Percentiles rank a stretch among this genome's conserved stretches.
Conservation (phyloP, 805 yeast species). For the Grigorovia transvaalensis region DNA sequence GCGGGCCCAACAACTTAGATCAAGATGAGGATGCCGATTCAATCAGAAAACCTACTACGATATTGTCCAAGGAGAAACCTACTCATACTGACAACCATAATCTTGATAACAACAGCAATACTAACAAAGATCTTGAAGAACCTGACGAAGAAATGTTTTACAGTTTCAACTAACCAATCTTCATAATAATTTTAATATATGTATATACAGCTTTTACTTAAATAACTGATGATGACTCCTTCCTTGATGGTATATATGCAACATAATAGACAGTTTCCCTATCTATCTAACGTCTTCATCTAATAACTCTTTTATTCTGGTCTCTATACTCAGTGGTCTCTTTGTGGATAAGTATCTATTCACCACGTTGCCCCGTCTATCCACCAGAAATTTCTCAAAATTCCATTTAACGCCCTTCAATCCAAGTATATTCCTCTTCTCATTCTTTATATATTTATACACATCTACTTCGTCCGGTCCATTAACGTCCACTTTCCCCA, state of each 20-base stretch:
- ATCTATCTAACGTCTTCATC: not conserved
- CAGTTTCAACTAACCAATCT: not conserved
- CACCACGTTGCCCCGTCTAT: slow-evolving; percentile 43
- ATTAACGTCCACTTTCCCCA: slow-evolving; percentile 81
- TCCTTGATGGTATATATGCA: not conserved
- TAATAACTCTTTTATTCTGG: slow-evolving; percentile 49
- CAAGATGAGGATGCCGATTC: not conserved
- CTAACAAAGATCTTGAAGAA: not conserved
- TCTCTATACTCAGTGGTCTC: slow-evolving; percentile 51
- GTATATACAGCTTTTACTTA: too few species aligned
- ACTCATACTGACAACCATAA: too few species aligned
- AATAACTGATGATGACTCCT: too few species aligned
- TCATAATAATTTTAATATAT: too few species aligned
- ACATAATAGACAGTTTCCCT: not conserved
- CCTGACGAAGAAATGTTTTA: not conserved
- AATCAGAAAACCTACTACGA: too few species aligned
- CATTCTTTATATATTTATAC: slow-evolving; percentile 60
- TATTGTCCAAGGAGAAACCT: too few species aligned
- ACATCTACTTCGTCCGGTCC: slow-evolving; percentile 75
- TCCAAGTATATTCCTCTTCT: slow-evolving; percentile 52
- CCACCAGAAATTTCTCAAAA: slow-evolving; percentile 61
- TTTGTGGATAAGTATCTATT: slow-evolving; percentile 60
- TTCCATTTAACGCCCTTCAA: slow-evolving; percentile 71
- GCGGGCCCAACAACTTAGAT: not conserved
- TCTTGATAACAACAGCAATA: not conserved